Conservation (phyloP, 345 rosid species). For the Fremontodendron californicum region DNA sequence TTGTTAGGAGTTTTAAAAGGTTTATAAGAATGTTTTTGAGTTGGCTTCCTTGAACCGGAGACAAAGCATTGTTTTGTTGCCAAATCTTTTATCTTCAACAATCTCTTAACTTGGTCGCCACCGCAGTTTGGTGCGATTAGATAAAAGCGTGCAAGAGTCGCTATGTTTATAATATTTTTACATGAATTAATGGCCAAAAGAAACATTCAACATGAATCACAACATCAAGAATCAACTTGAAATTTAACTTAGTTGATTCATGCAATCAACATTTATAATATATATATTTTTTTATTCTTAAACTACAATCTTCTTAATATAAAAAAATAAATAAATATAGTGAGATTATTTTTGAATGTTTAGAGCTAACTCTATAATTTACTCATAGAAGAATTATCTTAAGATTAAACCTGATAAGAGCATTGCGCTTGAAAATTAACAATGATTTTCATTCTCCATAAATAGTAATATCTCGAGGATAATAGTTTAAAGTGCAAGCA, state of each 20-base stretch:
- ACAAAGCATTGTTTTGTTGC: constrained; percentile 31
- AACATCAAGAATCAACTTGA: too few relatives aligned
- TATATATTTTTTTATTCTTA: too few relatives aligned
- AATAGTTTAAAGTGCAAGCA: not conserved
- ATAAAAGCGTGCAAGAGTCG: constrained; percentile 8
- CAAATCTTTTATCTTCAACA: not conserved
- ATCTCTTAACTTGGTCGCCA: constrained; percentile 58
- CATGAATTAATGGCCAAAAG: not conserved
- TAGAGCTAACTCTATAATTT: not conserved
- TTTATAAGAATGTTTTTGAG: not conserved
- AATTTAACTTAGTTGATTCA: too few relatives aligned
- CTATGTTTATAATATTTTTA: not conserved
- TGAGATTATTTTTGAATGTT: not conserved
- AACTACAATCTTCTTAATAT: too few relatives aligned
- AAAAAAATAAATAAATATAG: too few relatives aligned
- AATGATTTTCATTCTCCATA: too few relatives aligned
- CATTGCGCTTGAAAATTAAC: too few relatives aligned
- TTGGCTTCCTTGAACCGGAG: constrained; percentile 27
- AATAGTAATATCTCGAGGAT: too few relatives aligned
- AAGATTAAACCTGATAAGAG: not conserved
- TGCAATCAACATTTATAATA: too few relatives aligned
- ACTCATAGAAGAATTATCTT: not conserved
- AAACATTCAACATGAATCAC: too few relatives aligned
- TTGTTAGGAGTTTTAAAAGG: not conserved
- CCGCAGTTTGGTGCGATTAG: constrained; percentile 31